These are phyloP conservation scores for Glomus cerebriforme DNA, from an alignment of 192 early-diverging fungal genomes.

Conservation along the genomic window DNA sequence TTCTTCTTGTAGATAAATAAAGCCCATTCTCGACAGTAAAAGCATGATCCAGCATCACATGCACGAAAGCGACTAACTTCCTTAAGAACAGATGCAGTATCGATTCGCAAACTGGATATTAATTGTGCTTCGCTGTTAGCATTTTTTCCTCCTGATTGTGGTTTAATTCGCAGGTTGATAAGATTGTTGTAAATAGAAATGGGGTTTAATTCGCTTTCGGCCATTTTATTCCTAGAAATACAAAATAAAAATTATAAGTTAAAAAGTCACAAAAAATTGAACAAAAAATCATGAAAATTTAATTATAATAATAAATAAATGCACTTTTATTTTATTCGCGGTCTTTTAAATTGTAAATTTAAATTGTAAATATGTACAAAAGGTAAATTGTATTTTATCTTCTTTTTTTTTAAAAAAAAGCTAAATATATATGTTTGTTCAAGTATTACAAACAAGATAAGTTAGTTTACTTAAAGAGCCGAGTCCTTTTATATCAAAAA, in stretches of 20 bases:
- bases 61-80: constrained; percentile 70
- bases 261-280: not conserved
- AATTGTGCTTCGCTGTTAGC: constrained; percentile 24
- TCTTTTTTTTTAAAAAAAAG: too few species aligned
- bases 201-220: constrained; percentile 19
- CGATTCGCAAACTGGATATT: constrained; percentile 62
- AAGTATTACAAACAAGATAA: too few species aligned
- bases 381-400: too few species aligned
- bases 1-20: constrained; percentile 75
- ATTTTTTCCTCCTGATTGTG: not conserved
- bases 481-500: too few species aligned
- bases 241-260: not conserved
- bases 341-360: too few species aligned
- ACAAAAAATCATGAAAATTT: not conserved
- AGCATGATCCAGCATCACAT: constrained; percentile 69
- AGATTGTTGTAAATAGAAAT: constrained; percentile 14
- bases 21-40: constrained; percentile 83
- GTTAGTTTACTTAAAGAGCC: too few species aligned
- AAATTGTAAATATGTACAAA: too few species aligned
- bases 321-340: too few species aligned
- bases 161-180: constrained; percentile 4
- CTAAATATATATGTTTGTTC: too few species aligned
- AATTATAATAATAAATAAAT: too few species aligned
- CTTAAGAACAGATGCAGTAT: constrained; percentile 63
- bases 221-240: not conserved